A percentile compares a stretch with the other conserved stretches of the same genome.
Evolutionary conservation across 2,329 filamentous ascomycete genomes (phyloP).

Genomic region (Trichophyton simii): DNA sequence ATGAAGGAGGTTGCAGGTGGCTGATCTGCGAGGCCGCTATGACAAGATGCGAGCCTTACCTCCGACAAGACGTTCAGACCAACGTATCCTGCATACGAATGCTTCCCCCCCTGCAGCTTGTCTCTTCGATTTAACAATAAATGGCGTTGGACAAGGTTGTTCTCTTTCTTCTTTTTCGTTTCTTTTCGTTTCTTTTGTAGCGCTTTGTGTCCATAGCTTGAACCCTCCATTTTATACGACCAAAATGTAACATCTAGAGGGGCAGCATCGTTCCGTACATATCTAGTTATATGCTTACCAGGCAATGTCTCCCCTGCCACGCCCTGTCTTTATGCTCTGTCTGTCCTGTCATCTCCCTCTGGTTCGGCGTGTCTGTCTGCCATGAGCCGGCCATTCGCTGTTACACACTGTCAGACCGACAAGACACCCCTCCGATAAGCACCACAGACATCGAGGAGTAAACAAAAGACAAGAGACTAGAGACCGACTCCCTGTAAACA

Average conservation of each 20-base stretch:
- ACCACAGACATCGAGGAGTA: not conserved
- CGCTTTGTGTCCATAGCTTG: not conserved
- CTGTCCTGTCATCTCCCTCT: not conserved
- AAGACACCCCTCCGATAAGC: not conserved
- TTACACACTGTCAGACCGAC: not conserved
- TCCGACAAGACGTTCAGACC: not conserved
- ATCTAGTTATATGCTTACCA: not conserved
- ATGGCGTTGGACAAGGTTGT: not conserved
- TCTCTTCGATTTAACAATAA: not conserved
- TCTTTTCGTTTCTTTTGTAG: not conserved
- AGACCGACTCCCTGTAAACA: not conserved
- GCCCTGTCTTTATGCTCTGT: not conserved
- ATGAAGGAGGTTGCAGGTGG: slow-evolving; percentile 63
- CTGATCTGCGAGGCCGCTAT: slow-evolving; percentile 7
- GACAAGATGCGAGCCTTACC: no score
- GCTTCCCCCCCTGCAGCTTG: not conserved
- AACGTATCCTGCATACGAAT: not conserved
- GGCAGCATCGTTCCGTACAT: not conserved
- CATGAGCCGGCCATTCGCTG: not conserved
- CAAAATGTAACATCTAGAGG: not conserved
- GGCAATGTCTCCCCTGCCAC: not conserved
- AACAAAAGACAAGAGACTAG: not conserved
- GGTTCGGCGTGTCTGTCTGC: not conserved
- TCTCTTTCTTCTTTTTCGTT: not conserved
- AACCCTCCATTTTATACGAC: not conserved